Conservation (phyloP, 1,284 basidiomycete species). For the Kwoniella shivajii region DNA sequence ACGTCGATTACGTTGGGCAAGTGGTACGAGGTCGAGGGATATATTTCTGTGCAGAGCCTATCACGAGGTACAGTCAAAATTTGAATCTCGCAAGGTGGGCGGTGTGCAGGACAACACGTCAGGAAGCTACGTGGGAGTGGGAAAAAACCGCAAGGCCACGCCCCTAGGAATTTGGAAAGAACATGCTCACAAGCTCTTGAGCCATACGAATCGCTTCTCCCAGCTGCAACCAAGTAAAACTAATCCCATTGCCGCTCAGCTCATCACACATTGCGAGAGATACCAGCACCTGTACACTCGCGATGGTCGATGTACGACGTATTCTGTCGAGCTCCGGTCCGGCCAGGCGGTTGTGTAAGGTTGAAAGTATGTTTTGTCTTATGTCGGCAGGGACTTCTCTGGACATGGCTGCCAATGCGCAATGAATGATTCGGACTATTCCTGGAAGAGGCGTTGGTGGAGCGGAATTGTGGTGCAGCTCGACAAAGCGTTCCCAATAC, state of each 20-base stretch:
- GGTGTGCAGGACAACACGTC: too few relatives aligned
- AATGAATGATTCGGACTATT: conserved; percentile 11
- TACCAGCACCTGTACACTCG: conserved; percentile 6
- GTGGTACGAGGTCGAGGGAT: not conserved
- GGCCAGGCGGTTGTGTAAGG: conserved; percentile 1
- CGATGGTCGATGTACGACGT: not conserved
- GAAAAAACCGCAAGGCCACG: too few relatives aligned
- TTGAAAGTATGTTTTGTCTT: not conserved
- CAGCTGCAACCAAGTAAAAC: too few relatives aligned
- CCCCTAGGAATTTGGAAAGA: too few relatives aligned
- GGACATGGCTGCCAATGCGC: conserved; percentile 2
- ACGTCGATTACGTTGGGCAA: conserved; percentile 6
- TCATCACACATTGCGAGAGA: conserved; percentile 7
- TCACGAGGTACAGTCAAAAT: too few relatives aligned
- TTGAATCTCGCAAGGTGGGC: too few relatives aligned
- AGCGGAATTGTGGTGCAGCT: conserved; percentile 4
- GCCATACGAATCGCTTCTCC: conserved; percentile 12
- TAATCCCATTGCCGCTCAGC: not conserved
- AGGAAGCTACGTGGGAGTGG: too few relatives aligned
- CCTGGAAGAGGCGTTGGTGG: conserved; percentile 8
- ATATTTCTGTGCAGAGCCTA: conserved; percentile 10
- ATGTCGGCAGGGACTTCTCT: conserved; percentile 1
- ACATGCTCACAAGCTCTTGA: not conserved
- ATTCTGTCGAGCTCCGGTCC: conserved; percentile 1
- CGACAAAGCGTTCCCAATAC: not conserved